Percentiles rank a stretch among this genome's conserved stretches.
These are phyloP conservation scores for Talaromyces liani DNA, from an alignment of 495 filamentous ascomycete species.

Conservation along the genomic window DNA sequence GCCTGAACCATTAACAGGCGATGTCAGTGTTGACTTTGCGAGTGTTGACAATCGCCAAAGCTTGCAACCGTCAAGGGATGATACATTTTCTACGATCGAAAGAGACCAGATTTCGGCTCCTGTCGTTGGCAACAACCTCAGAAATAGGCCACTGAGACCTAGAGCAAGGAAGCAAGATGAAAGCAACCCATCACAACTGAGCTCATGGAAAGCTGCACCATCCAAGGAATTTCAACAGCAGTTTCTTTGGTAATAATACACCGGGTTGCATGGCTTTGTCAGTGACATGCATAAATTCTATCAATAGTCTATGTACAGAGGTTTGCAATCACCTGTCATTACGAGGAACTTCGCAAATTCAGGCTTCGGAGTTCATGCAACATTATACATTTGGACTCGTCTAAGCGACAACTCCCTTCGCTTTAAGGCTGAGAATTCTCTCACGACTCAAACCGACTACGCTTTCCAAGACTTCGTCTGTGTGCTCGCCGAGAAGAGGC, in stretches of 20 bases:
- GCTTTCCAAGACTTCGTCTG: constrained; percentile 59
- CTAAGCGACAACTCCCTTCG: neutral
- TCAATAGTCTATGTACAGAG: neutral
- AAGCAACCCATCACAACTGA: constrained; percentile 11
- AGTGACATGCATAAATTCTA: neutral
- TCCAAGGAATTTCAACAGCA: constrained; percentile 27
- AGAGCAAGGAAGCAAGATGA: neutral
- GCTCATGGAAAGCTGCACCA: constrained; percentile 27
- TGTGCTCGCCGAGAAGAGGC: constrained; percentile 73
- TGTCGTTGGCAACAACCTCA: neutral
- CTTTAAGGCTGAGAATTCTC: neutral
- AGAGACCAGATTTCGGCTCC: neutral
- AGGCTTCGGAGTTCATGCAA: neutral
- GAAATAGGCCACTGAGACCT: neutral
- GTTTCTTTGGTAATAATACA: constrained; percentile 26
- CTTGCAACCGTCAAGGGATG: neutral
- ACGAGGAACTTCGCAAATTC: neutral
- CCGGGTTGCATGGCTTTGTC: neutral
- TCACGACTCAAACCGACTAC: constrained; percentile 37
- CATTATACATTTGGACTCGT: neutral
- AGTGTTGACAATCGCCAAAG: neutral
- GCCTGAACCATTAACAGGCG: neutral
- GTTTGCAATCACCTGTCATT: neutral
- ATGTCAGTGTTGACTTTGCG: neutral
- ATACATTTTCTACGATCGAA: neutral